Base-by-base conservation (phyloP, 2,329 filamentous ascomycete species). In the Escovopsis sp. region DNA sequence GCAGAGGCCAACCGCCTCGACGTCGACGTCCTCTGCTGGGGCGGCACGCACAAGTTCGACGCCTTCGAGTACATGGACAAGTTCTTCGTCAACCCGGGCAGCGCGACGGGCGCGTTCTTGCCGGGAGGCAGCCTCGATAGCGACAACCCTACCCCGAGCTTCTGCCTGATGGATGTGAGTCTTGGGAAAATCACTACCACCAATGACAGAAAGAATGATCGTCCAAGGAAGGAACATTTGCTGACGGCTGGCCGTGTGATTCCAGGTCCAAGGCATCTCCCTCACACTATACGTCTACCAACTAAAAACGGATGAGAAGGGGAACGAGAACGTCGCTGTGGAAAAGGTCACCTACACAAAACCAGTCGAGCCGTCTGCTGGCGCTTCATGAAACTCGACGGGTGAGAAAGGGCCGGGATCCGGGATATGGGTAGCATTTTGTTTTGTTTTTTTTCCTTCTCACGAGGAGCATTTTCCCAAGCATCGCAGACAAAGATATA, bases 111-210 rank as follows among this genome's bases (percentile, higher is more conserved):
- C 9, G 76, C 76, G 3, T 76, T 75, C 48, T 65, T 71, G 16
- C 71, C 71, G 1, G 70, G 72, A 15, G 79, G 73, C 70, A 65
- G 64, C 15, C 64, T 65, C 40, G 72, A 72, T 34, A 68, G 64
- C n/a, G 76, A 84, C 56, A 83, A 89, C 42, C 83, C 82, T 20
- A 80, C 79, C 43, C 89, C 89, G 24, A 94, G 87, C 59, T 95
- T 96, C 63, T 94, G 91, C 57, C 65, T 96, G 60, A 95, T 96
- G 89, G 89, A 96, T 73, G 88, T 95, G 62, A 68, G 86, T 81
- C 37, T 20, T 30, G 42, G 13, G 30, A 11, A 31, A 13, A 20
- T 1, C 4, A 11, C 27, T 27, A 30, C 11, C 27, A 11, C 5
- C 5, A 11, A 30, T 11, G 27, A 30, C 27, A 8, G 11, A 3